These are phyloP conservation scores for Xylaria sp. DNA, from an alignment of 2,329 filamentous ascomycete genomes.

Conservation along the genomic window DNA sequence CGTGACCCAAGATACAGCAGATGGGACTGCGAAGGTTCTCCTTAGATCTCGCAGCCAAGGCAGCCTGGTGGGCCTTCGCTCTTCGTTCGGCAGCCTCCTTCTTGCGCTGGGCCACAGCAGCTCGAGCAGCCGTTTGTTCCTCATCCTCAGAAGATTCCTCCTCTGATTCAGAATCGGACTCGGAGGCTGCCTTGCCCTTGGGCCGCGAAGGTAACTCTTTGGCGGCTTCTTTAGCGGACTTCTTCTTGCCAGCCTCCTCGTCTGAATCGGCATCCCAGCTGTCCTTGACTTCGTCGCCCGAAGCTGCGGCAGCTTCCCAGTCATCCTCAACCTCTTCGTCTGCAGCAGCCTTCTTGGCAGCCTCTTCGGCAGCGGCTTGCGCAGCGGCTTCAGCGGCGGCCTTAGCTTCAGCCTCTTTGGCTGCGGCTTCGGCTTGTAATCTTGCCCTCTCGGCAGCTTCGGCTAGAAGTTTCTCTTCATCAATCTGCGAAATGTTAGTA, in stretches of 20 bases:
- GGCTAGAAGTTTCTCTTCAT: conserved; percentile 78
- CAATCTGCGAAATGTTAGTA: conserved; percentile 53
- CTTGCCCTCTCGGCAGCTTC: conserved; percentile 78
- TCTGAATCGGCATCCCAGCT: conserved; percentile 91
- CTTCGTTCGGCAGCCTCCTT: conserved; percentile 87
- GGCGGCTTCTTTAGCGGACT: conserved; percentile 14
- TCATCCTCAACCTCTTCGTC: conserved; percentile 75
- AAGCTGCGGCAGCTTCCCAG: conserved; percentile 85
- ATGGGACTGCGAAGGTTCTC: conserved; percentile 97
- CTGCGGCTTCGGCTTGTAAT: conserved; percentile 69
- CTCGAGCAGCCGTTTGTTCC: conserved; percentile 72
- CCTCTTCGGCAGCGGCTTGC: conserved; percentile 59
- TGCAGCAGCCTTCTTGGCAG: conserved; percentile 59
- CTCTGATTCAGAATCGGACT: conserved; percentile 54
- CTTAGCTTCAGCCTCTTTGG: conserved; percentile 67
- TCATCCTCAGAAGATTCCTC: conserved; percentile 74
- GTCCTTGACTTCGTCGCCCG: conserved; percentile 82
- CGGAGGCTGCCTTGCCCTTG: conserved; percentile 47
- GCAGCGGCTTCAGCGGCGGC: conserved; percentile 63
- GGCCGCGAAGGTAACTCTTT: conserved; percentile 42
- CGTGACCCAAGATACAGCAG: conserved; percentile 99
- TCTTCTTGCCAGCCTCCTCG: conserved; percentile 65
- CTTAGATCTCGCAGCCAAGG: conserved; percentile 86
- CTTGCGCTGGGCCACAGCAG: conserved; percentile 78
- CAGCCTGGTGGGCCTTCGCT: conserved; percentile 89